phyloP scores from a whole-genome alignment of 1,284 basidiomycete genomes.

The Heterobasidion parviporum region DNA sequence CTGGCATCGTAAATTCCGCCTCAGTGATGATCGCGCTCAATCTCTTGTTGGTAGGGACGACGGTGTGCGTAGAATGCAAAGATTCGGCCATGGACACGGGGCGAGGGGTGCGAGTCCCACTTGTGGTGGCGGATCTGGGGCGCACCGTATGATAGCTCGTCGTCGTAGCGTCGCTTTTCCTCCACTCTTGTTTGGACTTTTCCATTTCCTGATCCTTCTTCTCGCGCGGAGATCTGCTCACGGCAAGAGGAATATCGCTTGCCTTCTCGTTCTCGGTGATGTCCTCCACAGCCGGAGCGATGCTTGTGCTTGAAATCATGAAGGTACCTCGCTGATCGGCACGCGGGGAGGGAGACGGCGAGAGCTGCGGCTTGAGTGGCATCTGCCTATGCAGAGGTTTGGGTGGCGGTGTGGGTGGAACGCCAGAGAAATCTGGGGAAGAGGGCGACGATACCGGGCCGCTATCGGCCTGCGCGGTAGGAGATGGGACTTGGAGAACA shows the following conservation, averaged over 20 bases:
- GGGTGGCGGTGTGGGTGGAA: constrained; percentile 7
- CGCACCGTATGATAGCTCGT: constrained; percentile 59
- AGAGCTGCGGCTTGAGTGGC: background rate
- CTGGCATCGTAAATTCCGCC: constrained; percentile 40
- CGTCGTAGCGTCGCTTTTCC: constrained; percentile 70
- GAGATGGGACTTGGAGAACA: constrained; percentile 1
- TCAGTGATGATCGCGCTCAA: constrained; percentile 61
- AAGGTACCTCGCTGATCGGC: constrained; percentile 16
- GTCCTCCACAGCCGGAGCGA: constrained; percentile 25
- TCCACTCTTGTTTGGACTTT: constrained; percentile 50
- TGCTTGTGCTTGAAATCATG: constrained; percentile 21
- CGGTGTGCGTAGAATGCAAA: constrained; percentile 59
- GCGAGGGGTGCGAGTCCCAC: constrained; percentile 43
- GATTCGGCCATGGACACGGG: constrained; percentile 71
- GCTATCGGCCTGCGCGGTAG: constrained; percentile 4
- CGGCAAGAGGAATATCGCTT: constrained; percentile 5
- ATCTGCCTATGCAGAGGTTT: constrained; percentile 1
- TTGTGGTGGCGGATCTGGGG: constrained; percentile 31
- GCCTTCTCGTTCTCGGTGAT: constrained; percentile 21
- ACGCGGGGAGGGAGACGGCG: constrained; percentile 3
- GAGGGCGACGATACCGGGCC: constrained; percentile 6
- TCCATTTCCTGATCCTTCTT: constrained; percentile 21
- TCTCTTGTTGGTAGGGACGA: constrained; percentile 54
- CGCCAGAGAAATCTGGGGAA: background rate
- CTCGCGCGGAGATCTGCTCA: constrained; percentile 4